Conservation (phyloP, 2,329 filamentous ascomycete genomes). For the Aspergillus glaucus region DNA sequence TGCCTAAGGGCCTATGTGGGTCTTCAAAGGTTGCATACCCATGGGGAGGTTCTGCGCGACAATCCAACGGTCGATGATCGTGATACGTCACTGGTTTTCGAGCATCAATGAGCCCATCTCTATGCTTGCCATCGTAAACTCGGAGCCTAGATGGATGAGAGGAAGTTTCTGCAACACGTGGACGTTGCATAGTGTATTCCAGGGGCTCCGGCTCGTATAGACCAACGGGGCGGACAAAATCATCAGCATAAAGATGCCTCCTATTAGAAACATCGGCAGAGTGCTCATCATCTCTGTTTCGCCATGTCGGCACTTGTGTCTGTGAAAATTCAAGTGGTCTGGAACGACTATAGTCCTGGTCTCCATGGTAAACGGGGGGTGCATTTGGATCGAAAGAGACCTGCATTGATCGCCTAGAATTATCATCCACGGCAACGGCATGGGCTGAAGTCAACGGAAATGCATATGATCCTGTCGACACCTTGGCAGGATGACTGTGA, state of each 20-base stretch:
- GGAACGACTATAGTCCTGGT: conserved; percentile 11
- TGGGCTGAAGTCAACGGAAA: conserved; percentile 12
- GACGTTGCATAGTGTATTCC: conserved; percentile 13
- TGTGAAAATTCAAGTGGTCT: conserved; percentile 8
- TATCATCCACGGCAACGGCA: conserved; percentile 13
- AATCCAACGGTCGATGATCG: neutral
- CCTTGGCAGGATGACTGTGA: conserved; percentile 7
- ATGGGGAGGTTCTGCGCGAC: neutral
- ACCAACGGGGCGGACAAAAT: conserved; percentile 31
- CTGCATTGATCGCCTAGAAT: conserved; percentile 11
- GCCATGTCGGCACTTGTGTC: conserved; percentile 9
- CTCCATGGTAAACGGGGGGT: conserved; percentile 13
- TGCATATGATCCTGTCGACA: conserved; percentile 6
- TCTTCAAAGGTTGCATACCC: conserved; percentile 1
- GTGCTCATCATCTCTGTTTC: conserved; percentile 12
- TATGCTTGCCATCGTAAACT: conserved; percentile 8
- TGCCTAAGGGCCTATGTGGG: conserved; percentile 1
- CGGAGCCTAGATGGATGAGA: conserved; percentile 9
- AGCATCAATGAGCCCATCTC: conserved; percentile 6
- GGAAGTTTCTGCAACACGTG: conserved; percentile 10
- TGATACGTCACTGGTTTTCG: neutral
- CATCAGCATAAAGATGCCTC: conserved; percentile 30
- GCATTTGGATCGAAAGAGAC: conserved; percentile 10
- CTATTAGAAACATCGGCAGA: conserved; percentile 12
- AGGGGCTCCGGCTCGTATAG: conserved; percentile 16